Evolutionary conservation across 345 rosid species (phyloP).

Genomic region (Mercurialis annua): DNA sequence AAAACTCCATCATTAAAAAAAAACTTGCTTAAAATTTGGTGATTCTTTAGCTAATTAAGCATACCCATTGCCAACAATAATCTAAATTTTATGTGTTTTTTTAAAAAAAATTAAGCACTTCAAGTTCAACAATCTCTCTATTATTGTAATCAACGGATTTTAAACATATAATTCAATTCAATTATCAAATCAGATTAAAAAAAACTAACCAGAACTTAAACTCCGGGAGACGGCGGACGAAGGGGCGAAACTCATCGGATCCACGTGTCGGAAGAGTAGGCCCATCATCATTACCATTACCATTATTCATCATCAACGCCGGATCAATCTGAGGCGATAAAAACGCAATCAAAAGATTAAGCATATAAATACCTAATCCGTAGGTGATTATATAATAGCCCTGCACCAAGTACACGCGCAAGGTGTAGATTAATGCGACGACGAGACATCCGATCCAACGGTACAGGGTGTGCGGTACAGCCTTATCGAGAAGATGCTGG

Average conservation of each 20-base stretch:
- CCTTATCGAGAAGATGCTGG: slow-evolving; percentile 31
- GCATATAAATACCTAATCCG: slow-evolving; percentile 82
- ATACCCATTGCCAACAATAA: too few species aligned
- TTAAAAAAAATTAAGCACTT: too few species aligned
- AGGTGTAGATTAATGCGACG: slow-evolving; percentile 47
- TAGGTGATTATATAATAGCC: slow-evolving; percentile 91
- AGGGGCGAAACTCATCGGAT: slow-evolving; percentile 94
- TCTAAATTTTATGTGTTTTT: too few species aligned
- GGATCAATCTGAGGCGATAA: slow-evolving; percentile 95
- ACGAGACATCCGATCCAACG: slow-evolving; percentile 62
- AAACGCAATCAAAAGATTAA: slow-evolving; percentile 81
- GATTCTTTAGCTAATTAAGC: too few species aligned
- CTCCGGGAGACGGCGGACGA: slow-evolving; percentile 87
- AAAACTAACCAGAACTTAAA: slow-evolving; percentile 75
- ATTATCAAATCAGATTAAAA: neutral
- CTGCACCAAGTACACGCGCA: slow-evolving; percentile 75
- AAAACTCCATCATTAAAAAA: too few species aligned
- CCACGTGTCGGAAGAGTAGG: slow-evolving; percentile 78
- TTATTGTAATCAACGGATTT: too few species aligned
- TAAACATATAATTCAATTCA: neutral
- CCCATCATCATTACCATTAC: too few species aligned
- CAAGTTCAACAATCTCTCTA: too few species aligned
- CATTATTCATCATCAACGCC: too few species aligned
- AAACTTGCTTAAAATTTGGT: too few species aligned
- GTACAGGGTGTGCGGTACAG: slow-evolving; percentile 25